phyloP scores from a whole-genome alignment of 441 rosid genomes.

The Pelargonium australe region DNA sequence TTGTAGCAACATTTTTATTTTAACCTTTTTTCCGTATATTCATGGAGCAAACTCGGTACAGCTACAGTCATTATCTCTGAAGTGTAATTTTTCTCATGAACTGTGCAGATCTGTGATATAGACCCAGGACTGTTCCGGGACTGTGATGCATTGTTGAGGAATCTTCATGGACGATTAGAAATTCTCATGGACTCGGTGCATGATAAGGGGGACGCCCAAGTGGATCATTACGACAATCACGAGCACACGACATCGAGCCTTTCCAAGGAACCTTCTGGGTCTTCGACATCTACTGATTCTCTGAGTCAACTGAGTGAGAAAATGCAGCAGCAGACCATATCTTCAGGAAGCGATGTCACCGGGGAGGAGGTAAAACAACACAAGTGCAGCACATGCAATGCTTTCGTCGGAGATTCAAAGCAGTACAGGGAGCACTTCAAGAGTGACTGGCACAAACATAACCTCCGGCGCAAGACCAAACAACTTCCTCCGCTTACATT shows the following conservation, averaged over 20 bases:
- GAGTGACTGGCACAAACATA: conserved; percentile 96
- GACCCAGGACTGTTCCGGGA: conserved; percentile 79
- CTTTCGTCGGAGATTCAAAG: conserved; percentile 62
- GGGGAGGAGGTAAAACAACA: conserved; percentile 55
- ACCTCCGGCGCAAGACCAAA: conserved; percentile 70
- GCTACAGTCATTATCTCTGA: background rate
- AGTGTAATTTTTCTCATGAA: background rate
- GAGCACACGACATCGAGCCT: conserved; percentile 43
- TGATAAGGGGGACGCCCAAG: conserved; percentile 78
- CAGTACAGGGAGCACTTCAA: conserved; percentile 81
- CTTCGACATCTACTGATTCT: conserved; percentile 25
- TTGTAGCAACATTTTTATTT: too few species aligned
- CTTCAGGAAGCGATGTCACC: conserved; percentile 26
- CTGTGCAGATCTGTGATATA: conserved; percentile 63
- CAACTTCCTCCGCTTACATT: conserved; percentile 70
- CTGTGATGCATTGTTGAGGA: conserved; percentile 73
- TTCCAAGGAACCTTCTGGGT: conserved; percentile 15
- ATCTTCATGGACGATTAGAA: conserved; percentile 76
- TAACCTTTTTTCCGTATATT: too few species aligned
- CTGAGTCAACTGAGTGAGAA: conserved; percentile 48
- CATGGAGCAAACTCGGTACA: background rate
- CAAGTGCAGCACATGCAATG: conserved; percentile 79
- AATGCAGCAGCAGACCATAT: conserved; percentile 51
- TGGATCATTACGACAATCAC: conserved; percentile 59
- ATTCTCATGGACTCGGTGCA: conserved; percentile 84